Percentiles rank a stretch among this genome's conserved stretches.
These are phyloP conservation scores for Rusavskia elegans DNA, from an alignment of 495 filamentous ascomycete genomes.

Conservation along the genomic window DNA sequence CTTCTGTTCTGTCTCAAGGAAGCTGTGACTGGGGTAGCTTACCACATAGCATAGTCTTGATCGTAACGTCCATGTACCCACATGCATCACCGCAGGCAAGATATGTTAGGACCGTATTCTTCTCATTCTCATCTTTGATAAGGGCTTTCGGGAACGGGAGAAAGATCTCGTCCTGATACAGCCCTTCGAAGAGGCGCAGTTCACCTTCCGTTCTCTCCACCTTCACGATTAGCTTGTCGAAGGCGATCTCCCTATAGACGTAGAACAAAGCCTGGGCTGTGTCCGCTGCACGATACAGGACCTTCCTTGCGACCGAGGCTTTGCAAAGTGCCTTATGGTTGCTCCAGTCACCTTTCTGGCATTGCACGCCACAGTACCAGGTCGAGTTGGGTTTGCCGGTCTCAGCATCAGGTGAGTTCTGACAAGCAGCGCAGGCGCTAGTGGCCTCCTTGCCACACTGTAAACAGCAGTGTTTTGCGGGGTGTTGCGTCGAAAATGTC, in stretches of 20 bases:
- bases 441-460: background rate
- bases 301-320: background rate
- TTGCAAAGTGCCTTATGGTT: background rate
- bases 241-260: background rate
- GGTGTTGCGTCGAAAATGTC: too few species aligned
- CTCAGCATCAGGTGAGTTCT: background rate
- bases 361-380: slow-evolving; percentile 2
- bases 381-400: background rate
- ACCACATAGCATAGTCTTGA: slow-evolving; percentile 2
- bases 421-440: background rate
- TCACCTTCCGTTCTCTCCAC: background rate
- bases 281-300: background rate
- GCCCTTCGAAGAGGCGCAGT: background rate
- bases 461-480: background rate
- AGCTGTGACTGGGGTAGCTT: background rate
- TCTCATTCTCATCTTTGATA: background rate
- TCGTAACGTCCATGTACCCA: background rate
- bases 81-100: background rate
- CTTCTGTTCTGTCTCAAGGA: too few species aligned
- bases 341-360: background rate
- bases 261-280: background rate
- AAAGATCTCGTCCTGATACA: background rate
- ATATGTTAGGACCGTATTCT: background rate
- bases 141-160: background rate
- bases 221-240: background rate